A percentile compares a stretch with the other conserved stretches of the same genome.
These are phyloP conservation scores for Eucalyptus pumila DNA, from an alignment of 345 rosid species.

Conservation along the genomic window DNA sequence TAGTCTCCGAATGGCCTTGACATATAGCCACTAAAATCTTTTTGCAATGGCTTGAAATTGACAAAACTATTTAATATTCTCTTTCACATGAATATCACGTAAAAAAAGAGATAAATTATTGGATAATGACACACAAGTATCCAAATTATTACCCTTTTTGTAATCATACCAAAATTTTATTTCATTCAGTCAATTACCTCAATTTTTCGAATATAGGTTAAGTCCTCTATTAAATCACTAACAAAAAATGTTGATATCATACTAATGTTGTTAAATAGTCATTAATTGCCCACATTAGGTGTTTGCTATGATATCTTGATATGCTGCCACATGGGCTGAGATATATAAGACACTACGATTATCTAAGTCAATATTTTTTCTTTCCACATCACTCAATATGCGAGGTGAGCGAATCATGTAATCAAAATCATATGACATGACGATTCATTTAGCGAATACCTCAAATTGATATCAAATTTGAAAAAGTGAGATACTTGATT, in stretches of 20 bases:
- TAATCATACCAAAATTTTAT: no score
- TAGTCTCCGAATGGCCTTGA: neutral
- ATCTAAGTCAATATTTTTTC: neutral
- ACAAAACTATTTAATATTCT: neutral
- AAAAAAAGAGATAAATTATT: neutral
- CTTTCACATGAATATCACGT: neutral
- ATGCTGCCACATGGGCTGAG: accelerated
- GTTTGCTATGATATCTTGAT: neutral
- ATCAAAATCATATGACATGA: neutral
- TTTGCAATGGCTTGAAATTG: neutral
- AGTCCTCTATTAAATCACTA: neutral
- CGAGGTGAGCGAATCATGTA: accelerated
- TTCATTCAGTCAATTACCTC: neutral
- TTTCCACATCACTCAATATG: neutral
- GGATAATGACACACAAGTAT: neutral
- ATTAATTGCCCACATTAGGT: no score
- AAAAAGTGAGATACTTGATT: neutral
- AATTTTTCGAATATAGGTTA: neutral
- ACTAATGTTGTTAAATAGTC: no score
- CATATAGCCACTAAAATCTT: neutral
- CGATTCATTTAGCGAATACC: neutral
- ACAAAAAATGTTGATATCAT: neutral
- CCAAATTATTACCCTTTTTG: neutral
- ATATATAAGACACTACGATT: neutral
- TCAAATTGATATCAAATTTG: neutral